Percentiles rank a stretch among this genome's conserved stretches.
Conservation (phyloP, 495 filamentous ascomycete species). For the Penicillium simplicissimum region DNA sequence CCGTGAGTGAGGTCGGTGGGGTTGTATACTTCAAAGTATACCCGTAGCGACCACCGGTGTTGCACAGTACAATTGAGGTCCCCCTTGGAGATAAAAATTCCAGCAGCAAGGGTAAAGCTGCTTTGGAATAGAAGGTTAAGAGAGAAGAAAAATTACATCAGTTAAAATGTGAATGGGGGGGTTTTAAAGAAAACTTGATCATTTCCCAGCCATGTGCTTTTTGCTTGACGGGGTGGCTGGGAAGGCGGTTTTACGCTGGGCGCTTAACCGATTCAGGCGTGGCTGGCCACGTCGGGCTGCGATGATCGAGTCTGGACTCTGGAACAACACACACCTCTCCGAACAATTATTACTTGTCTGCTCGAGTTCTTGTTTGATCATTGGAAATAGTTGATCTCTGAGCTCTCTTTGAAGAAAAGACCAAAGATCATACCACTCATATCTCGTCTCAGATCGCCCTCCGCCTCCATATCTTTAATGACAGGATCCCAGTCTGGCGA, state of each 20-base stretch:
- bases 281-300: neutral
- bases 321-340: neutral
- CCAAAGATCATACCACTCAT: neutral
- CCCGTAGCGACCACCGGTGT: neutral
- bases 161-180: slow-evolving; percentile 15
- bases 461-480: slow-evolving; percentile 31
- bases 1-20: neutral
- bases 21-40: slow-evolving; percentile 7
- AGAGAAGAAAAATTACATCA: slow-evolving; percentile 10
- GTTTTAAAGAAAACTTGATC: slow-evolving; percentile 17
- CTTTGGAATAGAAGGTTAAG: slow-evolving; percentile 6
- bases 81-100: neutral
- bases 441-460: neutral
- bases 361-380: neutral
- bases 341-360: neutral
- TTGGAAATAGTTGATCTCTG: too few species aligned
- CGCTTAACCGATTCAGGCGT: neutral
- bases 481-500: slow-evolving; percentile 26
- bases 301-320: too few species aligned
- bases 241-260: slow-evolving; percentile 9
- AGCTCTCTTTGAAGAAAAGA: too few species aligned
- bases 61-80: neutral
- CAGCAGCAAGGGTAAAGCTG: slow-evolving; percentile 2
- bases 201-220: slow-evolving; percentile 33
- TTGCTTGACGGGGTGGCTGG: slow-evolving; percentile 23